Percentiles rank a stretch among this genome's conserved stretches.
Conservation (phyloP, 1,139 yeast genomes). For the Lodderomyces oxycetoniae region DNA sequence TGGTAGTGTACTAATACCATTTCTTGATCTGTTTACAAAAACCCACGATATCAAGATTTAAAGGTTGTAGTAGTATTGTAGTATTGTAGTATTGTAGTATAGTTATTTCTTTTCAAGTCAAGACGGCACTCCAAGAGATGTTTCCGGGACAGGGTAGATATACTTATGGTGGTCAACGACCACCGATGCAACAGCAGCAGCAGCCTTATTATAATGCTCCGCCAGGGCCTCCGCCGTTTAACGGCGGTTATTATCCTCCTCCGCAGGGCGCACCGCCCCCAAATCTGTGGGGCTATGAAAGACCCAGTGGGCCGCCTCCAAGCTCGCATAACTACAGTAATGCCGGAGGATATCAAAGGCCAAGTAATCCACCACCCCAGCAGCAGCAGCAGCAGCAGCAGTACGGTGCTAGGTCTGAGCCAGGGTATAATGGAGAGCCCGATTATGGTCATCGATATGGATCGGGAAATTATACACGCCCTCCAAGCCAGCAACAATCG, state of each 20-base stretch:
- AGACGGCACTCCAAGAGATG: too few species aligned
- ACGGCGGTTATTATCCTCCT: conserved; percentile 10
- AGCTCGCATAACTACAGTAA: conserved; percentile 2
- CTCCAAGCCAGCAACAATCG: conserved; percentile 31
- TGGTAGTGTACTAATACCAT: too few species aligned
- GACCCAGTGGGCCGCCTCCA: conserved; percentile 12
- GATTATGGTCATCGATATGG: conserved; percentile 12
- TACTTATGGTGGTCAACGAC: conserved; percentile 14
- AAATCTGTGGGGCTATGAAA: conserved; percentile 6
- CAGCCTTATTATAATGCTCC: conserved; percentile 8
- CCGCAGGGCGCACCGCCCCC: conserved; percentile 13
- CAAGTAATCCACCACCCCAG: conserved; percentile 6
- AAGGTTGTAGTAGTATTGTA: too few species aligned
- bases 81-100: too few species aligned
- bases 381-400: conserved; percentile 5
- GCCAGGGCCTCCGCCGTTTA: conserved; percentile 15
- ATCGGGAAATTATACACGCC: conserved; percentile 15
- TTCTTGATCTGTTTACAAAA: too few species aligned
- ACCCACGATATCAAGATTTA: too few species aligned
- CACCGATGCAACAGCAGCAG: conserved; percentile 13
- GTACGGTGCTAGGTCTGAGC: background rate
- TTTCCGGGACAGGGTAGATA: conserved; percentile 35
- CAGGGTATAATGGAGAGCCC: conserved; percentile 6
- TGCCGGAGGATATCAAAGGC: conserved; percentile 6
- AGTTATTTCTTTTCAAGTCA: too few species aligned